Evolutionary conservation across 179 eudicot genomes (phyloP).

Genomic region (Drosera spatulata): DNA sequence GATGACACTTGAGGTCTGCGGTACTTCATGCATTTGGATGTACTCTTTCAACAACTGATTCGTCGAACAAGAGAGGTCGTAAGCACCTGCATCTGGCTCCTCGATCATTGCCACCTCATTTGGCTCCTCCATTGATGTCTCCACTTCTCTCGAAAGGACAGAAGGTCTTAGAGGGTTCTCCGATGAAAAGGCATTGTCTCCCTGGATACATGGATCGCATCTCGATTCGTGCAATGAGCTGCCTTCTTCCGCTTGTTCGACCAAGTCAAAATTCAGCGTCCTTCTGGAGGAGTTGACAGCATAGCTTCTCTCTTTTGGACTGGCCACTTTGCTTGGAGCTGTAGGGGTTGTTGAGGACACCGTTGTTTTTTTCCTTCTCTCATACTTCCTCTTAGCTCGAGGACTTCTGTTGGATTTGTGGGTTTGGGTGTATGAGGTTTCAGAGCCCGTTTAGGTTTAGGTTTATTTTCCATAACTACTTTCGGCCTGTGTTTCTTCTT

Average conservation of each 20-base stretch:
- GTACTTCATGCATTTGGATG: constrained; percentile 11
- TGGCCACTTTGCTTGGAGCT: constrained; percentile 7
- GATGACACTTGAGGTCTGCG: constrained; percentile 3
- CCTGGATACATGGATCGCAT: constrained; percentile 3
- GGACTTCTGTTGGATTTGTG: constrained; percentile 24
- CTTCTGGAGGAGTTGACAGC: constrained; percentile 25
- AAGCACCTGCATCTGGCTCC: not conserved
- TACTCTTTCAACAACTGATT: constrained; percentile 13
- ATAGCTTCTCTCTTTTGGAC: not conserved
- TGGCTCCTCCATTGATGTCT: too few relatives aligned
- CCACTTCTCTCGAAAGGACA: too few relatives aligned
- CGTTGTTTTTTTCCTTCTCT: constrained; percentile 29
- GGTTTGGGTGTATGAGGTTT: constrained; percentile 38
- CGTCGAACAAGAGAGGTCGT: constrained; percentile 11
- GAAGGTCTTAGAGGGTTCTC: too few relatives aligned
- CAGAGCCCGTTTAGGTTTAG: constrained; percentile 54
- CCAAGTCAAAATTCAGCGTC: constrained; percentile 30
- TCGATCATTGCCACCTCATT: too few relatives aligned
- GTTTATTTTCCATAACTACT: constrained; percentile 75
- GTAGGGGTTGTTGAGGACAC: constrained; percentile 11
- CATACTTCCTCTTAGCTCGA: constrained; percentile 57
- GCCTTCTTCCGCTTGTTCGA: constrained; percentile 17
- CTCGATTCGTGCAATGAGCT: constrained; percentile 19
- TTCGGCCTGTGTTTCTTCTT: constrained; percentile 78
- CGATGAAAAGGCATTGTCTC: not conserved